Conservation (phyloP, 176 grass and related monocot genomes). For the Phragmites australis region DNA sequence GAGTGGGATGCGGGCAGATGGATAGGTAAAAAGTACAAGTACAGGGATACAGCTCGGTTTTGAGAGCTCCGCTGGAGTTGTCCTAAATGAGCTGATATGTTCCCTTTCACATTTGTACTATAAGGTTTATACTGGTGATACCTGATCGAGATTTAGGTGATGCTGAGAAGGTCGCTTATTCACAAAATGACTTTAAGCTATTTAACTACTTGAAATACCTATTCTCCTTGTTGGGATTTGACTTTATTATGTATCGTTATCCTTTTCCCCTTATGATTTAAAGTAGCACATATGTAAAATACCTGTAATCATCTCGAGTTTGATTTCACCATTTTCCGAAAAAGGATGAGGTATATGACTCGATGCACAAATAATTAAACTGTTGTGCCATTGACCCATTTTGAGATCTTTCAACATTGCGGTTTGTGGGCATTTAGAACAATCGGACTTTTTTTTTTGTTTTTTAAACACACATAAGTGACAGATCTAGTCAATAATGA, state of each 20-base stretch:
- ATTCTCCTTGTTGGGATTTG: not conserved
- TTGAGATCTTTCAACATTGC: not conserved
- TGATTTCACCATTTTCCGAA: not conserved
- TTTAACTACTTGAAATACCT: not conserved
- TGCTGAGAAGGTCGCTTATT: not conserved
- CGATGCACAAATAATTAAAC: not conserved
- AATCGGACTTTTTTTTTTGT: not conserved
- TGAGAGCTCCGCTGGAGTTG: too few species aligned
- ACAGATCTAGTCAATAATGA: too few species aligned
- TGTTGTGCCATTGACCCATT: not conserved
- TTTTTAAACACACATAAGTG: too few species aligned
- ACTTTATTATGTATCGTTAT: not conserved
- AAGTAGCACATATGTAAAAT: not conserved
- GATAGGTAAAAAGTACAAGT: too few species aligned
- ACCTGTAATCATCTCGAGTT: not conserved
- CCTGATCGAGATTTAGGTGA: not conserved
- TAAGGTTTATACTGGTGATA: not conserved
- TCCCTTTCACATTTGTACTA: slow-evolving; percentile 9
- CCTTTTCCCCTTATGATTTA: not conserved
- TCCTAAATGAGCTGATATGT: slow-evolving; percentile 75
- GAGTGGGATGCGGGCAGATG: too few species aligned
- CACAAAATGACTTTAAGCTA: not conserved
- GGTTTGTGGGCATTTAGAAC: not conserved
- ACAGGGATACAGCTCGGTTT: too few species aligned
- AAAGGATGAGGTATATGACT: not conserved